Conservation (phyloP, 805 yeast species). For the Wickerhamiella cacticola region DNA sequence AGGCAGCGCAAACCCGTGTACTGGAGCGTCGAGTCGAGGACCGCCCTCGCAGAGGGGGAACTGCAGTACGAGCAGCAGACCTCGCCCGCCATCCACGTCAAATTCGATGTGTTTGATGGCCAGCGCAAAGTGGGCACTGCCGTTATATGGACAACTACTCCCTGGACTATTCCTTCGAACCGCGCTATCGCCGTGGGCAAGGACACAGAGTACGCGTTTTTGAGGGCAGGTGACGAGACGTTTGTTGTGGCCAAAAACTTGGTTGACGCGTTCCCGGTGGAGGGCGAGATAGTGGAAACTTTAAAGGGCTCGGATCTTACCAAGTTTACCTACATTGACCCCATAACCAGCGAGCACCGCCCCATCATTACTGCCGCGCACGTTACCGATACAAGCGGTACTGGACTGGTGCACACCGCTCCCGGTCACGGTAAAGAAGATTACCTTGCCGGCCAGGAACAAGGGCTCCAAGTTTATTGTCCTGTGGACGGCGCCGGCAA, state of each 20-base stretch:
- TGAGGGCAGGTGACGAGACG: constrained; percentile 31
- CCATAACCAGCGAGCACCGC: constrained; percentile 35
- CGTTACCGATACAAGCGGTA: constrained; percentile 71
- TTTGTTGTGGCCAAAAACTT: constrained; percentile 49
- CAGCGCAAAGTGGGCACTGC: constrained; percentile 13
- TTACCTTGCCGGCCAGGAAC: constrained; percentile 51
- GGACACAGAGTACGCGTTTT: constrained; percentile 44
- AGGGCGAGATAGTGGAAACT: constrained; percentile 16
- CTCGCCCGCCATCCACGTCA: constrained; percentile 15
- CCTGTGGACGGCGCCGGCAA: constrained; percentile 71
- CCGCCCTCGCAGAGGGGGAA: constrained; percentile 96
- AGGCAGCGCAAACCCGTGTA: constrained; percentile 90
- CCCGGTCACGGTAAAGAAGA: constrained; percentile 98
- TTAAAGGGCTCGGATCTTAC: constrained; percentile 36
- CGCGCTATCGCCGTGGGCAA: constrained; percentile 65
- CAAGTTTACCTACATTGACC: constrained; percentile 41
- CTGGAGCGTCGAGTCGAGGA: constrained; percentile 91
- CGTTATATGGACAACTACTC: constrained; percentile 91
- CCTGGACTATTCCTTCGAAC: constrained; percentile 92
- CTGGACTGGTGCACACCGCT: constrained; percentile 93
- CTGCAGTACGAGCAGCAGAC: constrained; percentile 65
- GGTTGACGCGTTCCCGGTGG: constrained; percentile 29
- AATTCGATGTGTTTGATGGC: constrained; percentile 14
- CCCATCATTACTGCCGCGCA: constrained; percentile 72
- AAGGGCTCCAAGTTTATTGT: constrained; percentile 50